Conservation (phyloP, 2,329 filamentous ascomycete species). For the Nemania abortiva region DNA sequence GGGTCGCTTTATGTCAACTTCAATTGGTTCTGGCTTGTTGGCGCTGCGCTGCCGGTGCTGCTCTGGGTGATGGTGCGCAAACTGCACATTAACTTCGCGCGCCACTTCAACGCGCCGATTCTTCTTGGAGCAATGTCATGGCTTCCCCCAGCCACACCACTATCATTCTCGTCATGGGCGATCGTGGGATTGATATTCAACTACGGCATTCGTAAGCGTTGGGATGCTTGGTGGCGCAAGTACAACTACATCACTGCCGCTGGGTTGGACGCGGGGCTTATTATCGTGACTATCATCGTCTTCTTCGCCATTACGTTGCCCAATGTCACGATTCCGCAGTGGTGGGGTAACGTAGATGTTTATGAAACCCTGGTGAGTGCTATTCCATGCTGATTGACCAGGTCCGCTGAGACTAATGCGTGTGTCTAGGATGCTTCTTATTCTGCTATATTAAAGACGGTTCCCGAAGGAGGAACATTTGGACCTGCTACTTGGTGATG, state of each 20-base stretch:
- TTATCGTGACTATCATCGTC: conserved; percentile 54
- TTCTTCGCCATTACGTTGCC: conserved; percentile 56
- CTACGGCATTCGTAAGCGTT: conserved; percentile 64
- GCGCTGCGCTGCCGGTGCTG: conserved; percentile 60
- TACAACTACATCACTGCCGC: conserved; percentile 59
- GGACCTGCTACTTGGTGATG: conserved; percentile 55
- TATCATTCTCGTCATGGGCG: conserved; percentile 71
- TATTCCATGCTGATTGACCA: conserved; percentile 45
- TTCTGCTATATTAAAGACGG: conserved; percentile 49
- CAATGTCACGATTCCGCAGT: conserved; percentile 54
- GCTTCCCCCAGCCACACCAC: conserved; percentile 70
- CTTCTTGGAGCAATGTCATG: conserved; percentile 67
- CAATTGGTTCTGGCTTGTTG: conserved; percentile 67
- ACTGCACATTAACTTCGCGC: conserved; percentile 57
- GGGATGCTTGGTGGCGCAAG: conserved; percentile 69
- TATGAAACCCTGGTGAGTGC: conserved; percentile 53
- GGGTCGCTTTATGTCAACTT: conserved; percentile 64
- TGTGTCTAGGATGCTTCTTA: conserved; percentile 51
- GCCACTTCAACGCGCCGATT: conserved; percentile 67
- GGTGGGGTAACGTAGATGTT: conserved; percentile 66
- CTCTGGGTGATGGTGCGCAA: conserved; percentile 60
- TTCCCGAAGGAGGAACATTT: conserved; percentile 52
- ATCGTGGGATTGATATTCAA: conserved; percentile 70
- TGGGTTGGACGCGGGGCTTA: conserved; percentile 55
- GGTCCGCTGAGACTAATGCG: conserved; percentile 43